These are phyloP conservation scores for Gossypium turneri DNA, from an alignment of 345 rosid species.

Conservation along the genomic window DNA sequence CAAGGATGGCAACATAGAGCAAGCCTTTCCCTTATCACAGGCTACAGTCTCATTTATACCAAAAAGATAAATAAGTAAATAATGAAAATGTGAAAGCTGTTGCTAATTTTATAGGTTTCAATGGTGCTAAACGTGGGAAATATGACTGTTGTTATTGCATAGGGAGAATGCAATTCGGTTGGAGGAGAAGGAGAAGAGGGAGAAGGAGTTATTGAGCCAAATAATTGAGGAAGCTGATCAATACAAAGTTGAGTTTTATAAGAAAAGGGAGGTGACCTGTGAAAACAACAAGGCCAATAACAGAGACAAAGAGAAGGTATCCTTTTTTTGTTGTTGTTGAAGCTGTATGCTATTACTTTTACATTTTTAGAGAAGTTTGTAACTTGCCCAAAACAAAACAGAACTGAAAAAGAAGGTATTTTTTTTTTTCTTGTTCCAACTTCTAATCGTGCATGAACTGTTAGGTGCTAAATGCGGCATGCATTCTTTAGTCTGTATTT, in stretches of 20 bases:
- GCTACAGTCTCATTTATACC: not conserved
- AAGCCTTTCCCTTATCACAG: not conserved
- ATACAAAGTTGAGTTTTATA: conserved; percentile 56
- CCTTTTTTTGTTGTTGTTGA: not conserved
- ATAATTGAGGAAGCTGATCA: conserved; percentile 63
- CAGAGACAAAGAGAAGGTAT: conserved; percentile 79
- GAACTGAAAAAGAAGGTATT: not conserved
- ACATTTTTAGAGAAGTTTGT: not conserved
- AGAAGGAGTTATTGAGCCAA: conserved; percentile 52
- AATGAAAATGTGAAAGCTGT: not conserved
- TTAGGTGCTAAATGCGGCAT: not conserved
- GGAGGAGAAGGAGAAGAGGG: conserved; percentile 57
- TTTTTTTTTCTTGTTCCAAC: not conserved
- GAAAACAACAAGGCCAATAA: conserved; percentile 56
- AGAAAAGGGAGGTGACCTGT: conserved; percentile 49
- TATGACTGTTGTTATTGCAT: conserved; percentile 6
- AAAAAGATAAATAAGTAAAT: not conserved
- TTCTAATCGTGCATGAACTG: not conserved
- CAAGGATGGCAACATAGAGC: not conserved
- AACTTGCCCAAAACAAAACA: not conserved
- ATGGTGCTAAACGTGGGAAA: conserved; percentile 8
- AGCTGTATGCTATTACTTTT: not conserved
- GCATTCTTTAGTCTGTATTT: not conserved
- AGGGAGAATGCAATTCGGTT: conserved; percentile 60
- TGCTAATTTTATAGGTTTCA: not conserved